Percentiles rank a stretch among this genome's conserved stretches.
These are phyloP conservation scores for Populus hybrid DNA, from an alignment of 441 rosid species.

Conservation along the genomic window DNA sequence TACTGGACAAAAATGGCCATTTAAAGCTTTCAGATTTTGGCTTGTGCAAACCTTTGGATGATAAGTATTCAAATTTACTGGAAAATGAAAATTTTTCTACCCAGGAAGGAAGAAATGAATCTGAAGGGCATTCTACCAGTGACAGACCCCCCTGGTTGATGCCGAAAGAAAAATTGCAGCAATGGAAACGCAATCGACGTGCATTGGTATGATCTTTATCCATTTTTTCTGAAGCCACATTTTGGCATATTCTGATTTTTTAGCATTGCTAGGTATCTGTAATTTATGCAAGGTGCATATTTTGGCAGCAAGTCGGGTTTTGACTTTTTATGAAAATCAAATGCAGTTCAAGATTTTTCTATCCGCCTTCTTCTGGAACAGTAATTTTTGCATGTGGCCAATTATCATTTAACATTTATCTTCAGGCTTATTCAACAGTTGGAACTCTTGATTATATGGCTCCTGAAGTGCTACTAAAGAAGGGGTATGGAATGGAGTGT, in stretches of 20 bases:
- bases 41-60: slow-evolving; percentile 81
- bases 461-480: slow-evolving; percentile 78
- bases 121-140: slow-evolving; percentile 40
- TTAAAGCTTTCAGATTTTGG: slow-evolving; percentile 98
- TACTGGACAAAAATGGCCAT: slow-evolving; percentile 88
- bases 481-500: slow-evolving; percentile 94
- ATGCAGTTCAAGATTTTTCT: not conserved
- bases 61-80: slow-evolving; percentile 69
- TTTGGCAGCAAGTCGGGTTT: not conserved
- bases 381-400: slow-evolving; percentile 16
- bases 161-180: slow-evolving; percentile 76
- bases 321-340: not conserved
- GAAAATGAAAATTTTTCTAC: slow-evolving; percentile 59
- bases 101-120: slow-evolving; percentile 45
- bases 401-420: slow-evolving; percentile 14
- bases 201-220: slow-evolving; percentile 59
- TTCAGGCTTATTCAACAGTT: slow-evolving; percentile 90
- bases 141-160: slow-evolving; percentile 72
- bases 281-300: not conserved
- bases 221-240: slow-evolving; percentile 6
- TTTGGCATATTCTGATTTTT: not conserved
- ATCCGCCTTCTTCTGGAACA: slow-evolving; percentile 10
- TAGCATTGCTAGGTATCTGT: not conserved
- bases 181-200: slow-evolving; percentile 95
- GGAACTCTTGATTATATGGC: slow-evolving; percentile 42